These are phyloP conservation scores for Sugiyamaella japonica DNA, from an alignment of 1,139 yeast genomes.

Conservation along the genomic window DNA sequence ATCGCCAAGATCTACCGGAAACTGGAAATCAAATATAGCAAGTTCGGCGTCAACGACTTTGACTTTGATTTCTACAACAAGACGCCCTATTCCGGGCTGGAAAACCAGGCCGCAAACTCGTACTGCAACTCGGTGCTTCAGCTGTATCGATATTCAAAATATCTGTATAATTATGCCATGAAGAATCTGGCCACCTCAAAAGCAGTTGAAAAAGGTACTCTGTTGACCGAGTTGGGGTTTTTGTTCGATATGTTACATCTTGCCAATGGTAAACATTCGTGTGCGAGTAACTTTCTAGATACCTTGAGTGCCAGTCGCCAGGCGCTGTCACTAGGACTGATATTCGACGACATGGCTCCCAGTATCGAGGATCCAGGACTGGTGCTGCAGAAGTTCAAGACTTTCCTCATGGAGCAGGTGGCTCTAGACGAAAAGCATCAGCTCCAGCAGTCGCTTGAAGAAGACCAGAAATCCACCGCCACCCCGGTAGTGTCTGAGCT, in stretches of 20 bases:
- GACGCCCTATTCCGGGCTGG: constrained; percentile 80
- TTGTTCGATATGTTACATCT: constrained; percentile 87
- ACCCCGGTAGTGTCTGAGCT: constrained; percentile 3
- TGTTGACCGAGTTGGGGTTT: constrained; percentile 82
- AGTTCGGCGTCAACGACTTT: constrained; percentile 91
- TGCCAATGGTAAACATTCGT: constrained; percentile 69
- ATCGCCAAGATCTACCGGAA: constrained; percentile 74
- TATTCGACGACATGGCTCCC: constrained; percentile 46
- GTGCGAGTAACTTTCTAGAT: constrained; percentile 68
- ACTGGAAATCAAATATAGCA: constrained; percentile 78
- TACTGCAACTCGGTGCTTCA: constrained; percentile 81
- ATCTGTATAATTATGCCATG: constrained; percentile 64
- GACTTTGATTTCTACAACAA: constrained; percentile 83
- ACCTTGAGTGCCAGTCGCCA: constrained; percentile 45
- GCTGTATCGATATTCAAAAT: constrained; percentile 75
- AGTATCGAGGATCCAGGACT: constrained; percentile 14
- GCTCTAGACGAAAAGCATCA: constrained; percentile 45
- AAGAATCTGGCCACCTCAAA: constrained; percentile 48
- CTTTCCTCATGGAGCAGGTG: constrained; percentile 56
- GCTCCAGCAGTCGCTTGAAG: neutral
- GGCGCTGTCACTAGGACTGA: constrained; percentile 49
- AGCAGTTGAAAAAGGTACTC: constrained; percentile 15
- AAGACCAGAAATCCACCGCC: too few relatives aligned
- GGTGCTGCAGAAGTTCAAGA: constrained; percentile 56
- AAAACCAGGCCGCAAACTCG: constrained; percentile 79